Evolutionary conservation across 2,329 filamentous ascomycete genomes (phyloP).

Genomic region (Drechslerella coelobrocha): DNA sequence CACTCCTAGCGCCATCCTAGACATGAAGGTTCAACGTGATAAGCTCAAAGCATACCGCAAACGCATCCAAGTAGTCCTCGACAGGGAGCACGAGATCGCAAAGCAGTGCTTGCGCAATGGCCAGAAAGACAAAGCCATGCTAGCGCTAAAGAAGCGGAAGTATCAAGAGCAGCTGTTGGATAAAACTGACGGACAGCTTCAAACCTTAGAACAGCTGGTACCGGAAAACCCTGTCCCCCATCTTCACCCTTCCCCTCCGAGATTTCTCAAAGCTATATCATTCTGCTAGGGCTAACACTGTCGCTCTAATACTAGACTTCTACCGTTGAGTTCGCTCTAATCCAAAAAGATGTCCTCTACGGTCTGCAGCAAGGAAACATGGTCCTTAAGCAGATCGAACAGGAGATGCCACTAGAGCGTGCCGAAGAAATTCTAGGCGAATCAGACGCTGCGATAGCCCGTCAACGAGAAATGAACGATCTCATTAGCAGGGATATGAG

Average conservation of each 20-base stretch:
- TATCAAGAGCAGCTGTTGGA: conserved; percentile 89
- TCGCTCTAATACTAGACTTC: conserved; percentile 62
- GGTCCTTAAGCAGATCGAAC: conserved; percentile 88
- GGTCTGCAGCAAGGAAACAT: conserved; percentile 89
- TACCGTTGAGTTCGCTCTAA: conserved; percentile 91
- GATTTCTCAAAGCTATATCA: neutral
- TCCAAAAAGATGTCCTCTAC: conserved; percentile 95
- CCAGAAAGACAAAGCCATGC: conserved; percentile 80
- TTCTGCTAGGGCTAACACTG: neutral
- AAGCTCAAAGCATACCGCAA: conserved; percentile 95
- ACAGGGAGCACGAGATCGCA: conserved; percentile 85
- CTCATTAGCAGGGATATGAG: conserved; percentile 88
- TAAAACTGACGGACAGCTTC: conserved; percentile 92
- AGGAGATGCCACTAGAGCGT: conserved; percentile 92
- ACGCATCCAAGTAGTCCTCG: conserved; percentile 82
- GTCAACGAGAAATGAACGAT: conserved; percentile 90
- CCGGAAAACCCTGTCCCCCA: neutral
- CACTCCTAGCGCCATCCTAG: conserved; percentile 80
- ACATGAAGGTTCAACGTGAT: conserved; percentile 97
- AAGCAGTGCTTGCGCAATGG: conserved; percentile 78
- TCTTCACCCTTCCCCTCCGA: neutral
- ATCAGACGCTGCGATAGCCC: conserved; percentile 85
- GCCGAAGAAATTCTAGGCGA: conserved; percentile 96
- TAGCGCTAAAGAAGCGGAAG: conserved; percentile 92
- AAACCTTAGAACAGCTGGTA: conserved; percentile 81